A percentile compares a stretch with the other conserved stretches of the same genome.
Evolutionary conservation across 441 rosid species (phyloP).

Genomic region (Croton setiger): DNA sequence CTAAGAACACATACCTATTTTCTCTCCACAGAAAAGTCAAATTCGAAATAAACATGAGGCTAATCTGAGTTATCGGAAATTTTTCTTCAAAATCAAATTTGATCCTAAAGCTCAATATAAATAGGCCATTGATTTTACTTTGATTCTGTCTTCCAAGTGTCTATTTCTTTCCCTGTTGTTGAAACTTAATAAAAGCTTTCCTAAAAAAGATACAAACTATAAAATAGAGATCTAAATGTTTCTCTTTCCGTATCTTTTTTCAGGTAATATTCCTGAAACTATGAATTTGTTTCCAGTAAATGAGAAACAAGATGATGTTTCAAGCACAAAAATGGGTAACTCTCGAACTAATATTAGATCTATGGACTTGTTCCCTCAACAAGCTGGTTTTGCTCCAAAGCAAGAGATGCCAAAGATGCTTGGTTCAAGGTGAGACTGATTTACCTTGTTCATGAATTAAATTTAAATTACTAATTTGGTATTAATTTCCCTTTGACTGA

Average conservation of each 20-base stretch:
- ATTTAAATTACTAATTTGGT: not conserved
- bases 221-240: constrained; percentile 12
- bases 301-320: constrained; percentile 23
- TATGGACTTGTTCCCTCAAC: constrained; percentile 53
- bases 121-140: not conserved
- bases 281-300: constrained; percentile 58
- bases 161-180: no score
- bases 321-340: constrained; percentile 16
- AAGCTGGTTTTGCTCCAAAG: constrained; percentile 39
- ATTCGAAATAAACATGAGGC: not conserved
- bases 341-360: constrained; percentile 30
- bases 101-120: constrained; percentile 13
- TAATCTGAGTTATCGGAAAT: not conserved
- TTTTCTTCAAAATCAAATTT: not conserved
- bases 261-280: constrained; percentile 40
- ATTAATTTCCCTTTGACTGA: not conserved
- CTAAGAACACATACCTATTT: constrained; percentile 8
- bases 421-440: constrained; percentile 35
- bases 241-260: constrained; percentile 22
- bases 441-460: not conserved
- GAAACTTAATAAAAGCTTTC: not conserved
- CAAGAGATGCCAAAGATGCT: constrained; percentile 30
- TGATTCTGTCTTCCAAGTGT: not conserved
- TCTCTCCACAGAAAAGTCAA: constrained; percentile 14
- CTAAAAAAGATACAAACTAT: not conserved